Base-by-base conservation (phyloP, 768 basidiomycete species). In the Kwoniella sp. region DNA sequence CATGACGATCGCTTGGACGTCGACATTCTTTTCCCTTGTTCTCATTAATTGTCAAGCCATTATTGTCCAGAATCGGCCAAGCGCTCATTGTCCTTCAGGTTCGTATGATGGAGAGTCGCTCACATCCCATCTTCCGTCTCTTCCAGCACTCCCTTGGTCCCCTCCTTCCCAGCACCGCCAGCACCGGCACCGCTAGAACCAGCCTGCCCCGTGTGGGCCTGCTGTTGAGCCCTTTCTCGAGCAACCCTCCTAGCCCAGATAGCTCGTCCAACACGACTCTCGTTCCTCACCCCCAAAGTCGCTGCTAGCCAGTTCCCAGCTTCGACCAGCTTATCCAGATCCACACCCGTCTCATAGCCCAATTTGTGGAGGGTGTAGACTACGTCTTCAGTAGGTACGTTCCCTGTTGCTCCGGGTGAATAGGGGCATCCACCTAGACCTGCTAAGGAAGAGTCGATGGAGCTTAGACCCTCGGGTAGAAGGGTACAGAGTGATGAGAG, bases 381-480 rank as follows among this genome's bases (percentile, higher is more conserved):
- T 0, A 95, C 86, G 69, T 95, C 83, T 68, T 98, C 94, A 0
- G 95, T 97, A 0, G 92, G 88, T 19, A 96, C 90, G 70, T 96
- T 96, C 17, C 95, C 94, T 0, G 92, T 93, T 15, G 94, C 93
- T 5, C 93, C 93, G 1, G 94, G 95, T 1, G 94, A 92, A 80
- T 91, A 98, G 2, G 94, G 94, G 73, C 95, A 97, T 19, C 94
- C 92, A 2, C 95, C 94, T 0, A 97, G 86, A 0, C 94, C 93
- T 19, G 88, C 92, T 19, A 96, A 86, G 0, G 89, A 88, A 1
- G 90, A 83, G 66, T 84, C 94, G 47, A 98, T 85, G 1, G 91
- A 90, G 12, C 87, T 85, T 13, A 97, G 81, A 17, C 93, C 94
- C 54, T 87, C 81, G 12, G 85, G 82, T 9, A 73, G 62, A 6